Percentiles rank a stretch among this genome's conserved stretches.
Evolutionary conservation across 2,329 filamentous ascomycete genomes (phyloP).

Genomic region (Aspergillus pseudotamarii): DNA sequence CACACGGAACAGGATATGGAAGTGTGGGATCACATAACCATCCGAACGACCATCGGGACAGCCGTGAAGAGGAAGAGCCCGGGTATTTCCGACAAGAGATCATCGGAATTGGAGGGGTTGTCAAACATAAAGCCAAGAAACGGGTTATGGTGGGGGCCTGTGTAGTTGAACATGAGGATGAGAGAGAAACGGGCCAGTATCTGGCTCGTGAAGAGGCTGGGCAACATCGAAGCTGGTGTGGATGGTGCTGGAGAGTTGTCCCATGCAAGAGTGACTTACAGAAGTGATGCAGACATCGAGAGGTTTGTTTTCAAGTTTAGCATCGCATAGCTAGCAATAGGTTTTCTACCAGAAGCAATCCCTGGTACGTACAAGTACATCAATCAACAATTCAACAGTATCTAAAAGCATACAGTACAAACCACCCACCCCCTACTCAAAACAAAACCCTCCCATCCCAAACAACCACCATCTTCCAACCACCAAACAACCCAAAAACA

Average conservation of each 20-base stretch:
- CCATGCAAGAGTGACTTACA: slow-evolving; percentile 55
- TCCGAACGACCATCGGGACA: slow-evolving; percentile 19
- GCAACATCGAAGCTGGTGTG: slow-evolving; percentile 78
- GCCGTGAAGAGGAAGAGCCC: slow-evolving; percentile 49
- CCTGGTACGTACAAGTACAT: background rate
- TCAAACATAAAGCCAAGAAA: slow-evolving; percentile 86
- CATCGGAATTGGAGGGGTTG: slow-evolving; percentile 82
- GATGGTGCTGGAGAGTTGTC: slow-evolving; percentile 82
- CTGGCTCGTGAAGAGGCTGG: slow-evolving; percentile 72
- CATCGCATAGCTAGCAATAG: background rate
- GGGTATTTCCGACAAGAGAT: slow-evolving; percentile 88
- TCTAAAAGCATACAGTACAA: too few relatives aligned
- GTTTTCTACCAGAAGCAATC: background rate
- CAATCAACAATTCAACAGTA: background rate
- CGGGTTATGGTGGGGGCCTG: slow-evolving; percentile 80
- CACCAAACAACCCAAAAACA: too few relatives aligned
- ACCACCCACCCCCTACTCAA: too few relatives aligned
- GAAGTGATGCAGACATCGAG: background rate
- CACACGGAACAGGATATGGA: slow-evolving; percentile 20
- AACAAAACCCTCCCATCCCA: background rate
- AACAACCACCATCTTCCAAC: background rate
- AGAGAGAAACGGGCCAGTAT: slow-evolving; percentile 66
- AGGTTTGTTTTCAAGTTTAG: background rate
- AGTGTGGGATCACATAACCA: slow-evolving; percentile 21
- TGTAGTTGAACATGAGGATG: slow-evolving; percentile 84